Evolutionary conservation across 2,329 filamentous ascomycete genomes (phyloP).

Genomic region (Grosmannia clavigera): DNA sequence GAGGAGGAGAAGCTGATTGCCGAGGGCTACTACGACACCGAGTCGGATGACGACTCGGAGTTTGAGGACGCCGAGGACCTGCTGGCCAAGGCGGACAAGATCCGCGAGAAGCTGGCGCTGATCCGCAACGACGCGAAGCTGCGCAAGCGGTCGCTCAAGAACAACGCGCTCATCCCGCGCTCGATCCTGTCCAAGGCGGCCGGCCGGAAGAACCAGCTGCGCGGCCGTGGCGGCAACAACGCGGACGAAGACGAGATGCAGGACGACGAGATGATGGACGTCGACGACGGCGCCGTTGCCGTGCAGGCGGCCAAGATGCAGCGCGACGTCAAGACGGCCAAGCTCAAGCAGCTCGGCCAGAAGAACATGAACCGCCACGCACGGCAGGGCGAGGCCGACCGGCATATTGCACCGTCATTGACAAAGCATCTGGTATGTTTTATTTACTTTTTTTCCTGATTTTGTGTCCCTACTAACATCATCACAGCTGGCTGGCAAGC

Average conservation of each 20-base stretch:
- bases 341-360: constrained; percentile 79
- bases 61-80: constrained; percentile 83
- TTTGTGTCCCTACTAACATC: constrained; percentile 18
- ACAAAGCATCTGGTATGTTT: constrained; percentile 72
- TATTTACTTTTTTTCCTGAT: constrained; percentile 3
- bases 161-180: constrained; percentile 84
- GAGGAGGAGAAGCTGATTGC: constrained; percentile 89
- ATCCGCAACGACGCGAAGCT: constrained; percentile 92
- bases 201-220: constrained; percentile 26
- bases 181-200: constrained; percentile 48
- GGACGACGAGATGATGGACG: constrained; percentile 64
- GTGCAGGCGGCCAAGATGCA: constrained; percentile 49
- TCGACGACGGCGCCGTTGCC: constrained; percentile 34
- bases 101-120: constrained; percentile 84
- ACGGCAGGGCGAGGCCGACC: constrained; percentile 89
- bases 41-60: constrained; percentile 59
- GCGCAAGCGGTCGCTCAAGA: constrained; percentile 86
- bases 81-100: constrained; percentile 83
- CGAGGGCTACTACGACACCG: constrained; percentile 94
- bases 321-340: constrained; percentile 61
- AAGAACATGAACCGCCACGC: constrained; percentile 99
- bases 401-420: constrained; percentile 69
- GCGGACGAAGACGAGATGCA: constrained; percentile 49
- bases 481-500: constrained; percentile 69
- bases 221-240: constrained; percentile 19